A percentile compares a stretch with the other conserved stretches of the same genome.
These are phyloP conservation scores for Candida sanyaensis DNA, from an alignment of 1,139 yeast genomes.

Conservation along the genomic window DNA sequence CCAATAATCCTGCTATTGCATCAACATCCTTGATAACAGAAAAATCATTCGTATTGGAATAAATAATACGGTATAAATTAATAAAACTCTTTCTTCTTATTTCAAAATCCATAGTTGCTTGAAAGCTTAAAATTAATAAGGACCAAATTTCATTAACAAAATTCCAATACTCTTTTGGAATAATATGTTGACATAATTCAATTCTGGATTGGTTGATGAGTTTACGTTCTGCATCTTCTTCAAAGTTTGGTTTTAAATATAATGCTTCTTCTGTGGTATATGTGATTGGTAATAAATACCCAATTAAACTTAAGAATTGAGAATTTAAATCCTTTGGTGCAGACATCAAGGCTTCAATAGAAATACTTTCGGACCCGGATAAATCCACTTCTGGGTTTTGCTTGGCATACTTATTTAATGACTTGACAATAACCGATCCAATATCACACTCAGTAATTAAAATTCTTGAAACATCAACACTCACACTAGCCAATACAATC, in stretches of 20 bases:
- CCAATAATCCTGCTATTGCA: conserved; percentile 51
- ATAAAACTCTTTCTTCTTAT: conserved; percentile 63
- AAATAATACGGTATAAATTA: conserved; percentile 55
- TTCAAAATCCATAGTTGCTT: conserved; percentile 71
- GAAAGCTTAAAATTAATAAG: conserved; percentile 67
- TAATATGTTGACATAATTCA: conserved; percentile 22
- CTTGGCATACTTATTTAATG: conserved; percentile 43
- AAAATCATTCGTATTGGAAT: conserved; percentile 25
- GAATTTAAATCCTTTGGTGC: conserved; percentile 68
- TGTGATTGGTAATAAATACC: conserved; percentile 55
- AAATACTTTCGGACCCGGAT: conserved; percentile 10
- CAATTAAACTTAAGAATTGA: conserved; percentile 57
- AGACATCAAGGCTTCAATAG: conserved; percentile 71
- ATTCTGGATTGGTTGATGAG: conserved; percentile 31
- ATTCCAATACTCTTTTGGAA: conserved; percentile 29
- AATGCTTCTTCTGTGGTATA: conserved; percentile 33
- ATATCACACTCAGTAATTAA: conserved; percentile 42
- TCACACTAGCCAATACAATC: conserved; percentile 35
- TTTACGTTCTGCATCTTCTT: conserved; percentile 26
- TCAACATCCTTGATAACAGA: conserved; percentile 24
- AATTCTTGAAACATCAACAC: conserved; percentile 42
- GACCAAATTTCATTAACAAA: conserved; percentile 59
- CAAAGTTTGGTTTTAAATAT: conserved; percentile 27
- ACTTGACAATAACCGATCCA: conserved; percentile 43
- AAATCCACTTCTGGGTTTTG: conserved; percentile 7